phyloP scores from a whole-genome alignment of 805 yeast species.

The Starmerella stellata region DNA sequence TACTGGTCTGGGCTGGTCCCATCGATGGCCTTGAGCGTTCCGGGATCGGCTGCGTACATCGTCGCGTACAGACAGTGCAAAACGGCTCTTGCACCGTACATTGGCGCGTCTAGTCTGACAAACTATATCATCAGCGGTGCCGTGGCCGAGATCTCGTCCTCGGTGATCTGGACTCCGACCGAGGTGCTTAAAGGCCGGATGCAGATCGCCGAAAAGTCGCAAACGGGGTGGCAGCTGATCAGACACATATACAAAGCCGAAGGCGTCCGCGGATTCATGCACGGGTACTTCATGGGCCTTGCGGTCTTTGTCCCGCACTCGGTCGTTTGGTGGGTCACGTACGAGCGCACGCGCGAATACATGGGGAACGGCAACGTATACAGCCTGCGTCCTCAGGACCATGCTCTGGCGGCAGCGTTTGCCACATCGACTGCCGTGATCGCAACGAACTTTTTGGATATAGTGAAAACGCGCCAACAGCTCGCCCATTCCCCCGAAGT shows the following conservation, averaged over 20 bases:
- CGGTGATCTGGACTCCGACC: conserved; percentile 29
- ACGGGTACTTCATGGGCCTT: conserved; percentile 43
- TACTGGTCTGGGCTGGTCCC: conserved; percentile 28
- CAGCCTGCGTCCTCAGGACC: conserved; percentile 16
- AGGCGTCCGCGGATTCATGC: conserved; percentile 60
- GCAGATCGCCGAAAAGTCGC: conserved; percentile 21
- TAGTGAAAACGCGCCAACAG: conserved; percentile 30
- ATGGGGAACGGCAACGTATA: conserved; percentile 3
- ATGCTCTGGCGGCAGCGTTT: conserved; percentile 23
- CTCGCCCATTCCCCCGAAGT: conserved; percentile 27
- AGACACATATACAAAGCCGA: conserved; percentile 34
- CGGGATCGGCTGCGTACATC: conserved; percentile 28
- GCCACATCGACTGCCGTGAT: conserved; percentile 25
- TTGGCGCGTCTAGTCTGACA: conserved; percentile 22
- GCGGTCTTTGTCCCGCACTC: conserved; percentile 29
- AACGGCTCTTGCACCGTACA: conserved; percentile 21
- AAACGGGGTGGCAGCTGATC: conserved; percentile 13
- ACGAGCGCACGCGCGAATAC: conserved; percentile 17
- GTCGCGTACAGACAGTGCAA: conserved; percentile 27
- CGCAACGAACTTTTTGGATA: conserved; percentile 26
- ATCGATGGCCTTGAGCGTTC: conserved; percentile 25
- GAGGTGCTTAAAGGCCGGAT: conserved; percentile 30
- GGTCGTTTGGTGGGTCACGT: conserved; percentile 28
- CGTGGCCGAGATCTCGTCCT: conserved; percentile 26
- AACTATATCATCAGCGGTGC: conserved; percentile 26